These are phyloP conservation scores for Alternaria burnsii DNA, from an alignment of 2,329 filamentous ascomycete species.

Conservation along the genomic window DNA sequence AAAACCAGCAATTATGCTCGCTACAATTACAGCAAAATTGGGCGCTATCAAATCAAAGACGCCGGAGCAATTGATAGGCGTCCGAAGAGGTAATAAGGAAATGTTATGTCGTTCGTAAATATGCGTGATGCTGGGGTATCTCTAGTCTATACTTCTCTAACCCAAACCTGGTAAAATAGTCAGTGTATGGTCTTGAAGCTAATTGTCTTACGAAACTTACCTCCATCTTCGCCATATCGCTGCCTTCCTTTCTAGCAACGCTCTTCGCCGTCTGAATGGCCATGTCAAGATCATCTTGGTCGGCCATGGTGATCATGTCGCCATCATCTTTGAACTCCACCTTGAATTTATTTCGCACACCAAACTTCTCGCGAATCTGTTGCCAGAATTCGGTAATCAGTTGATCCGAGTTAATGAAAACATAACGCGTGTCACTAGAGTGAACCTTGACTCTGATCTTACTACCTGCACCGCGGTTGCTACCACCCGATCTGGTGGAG, in stretches of 20 bases:
- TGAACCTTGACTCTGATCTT: slow-evolving; percentile 93
- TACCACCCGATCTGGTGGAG: slow-evolving; percentile 43
- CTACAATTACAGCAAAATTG: slow-evolving; percentile 42
- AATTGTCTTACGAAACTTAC: slow-evolving; percentile 63
- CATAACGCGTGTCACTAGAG: slow-evolving; percentile 84
- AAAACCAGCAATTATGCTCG: slow-evolving; percentile 36
- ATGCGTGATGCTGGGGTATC: slow-evolving; percentile 49
- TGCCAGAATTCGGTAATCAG: slow-evolving; percentile 81
- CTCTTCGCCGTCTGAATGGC: slow-evolving; percentile 75
- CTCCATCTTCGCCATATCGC: slow-evolving; percentile 93
- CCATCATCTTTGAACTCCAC: slow-evolving; percentile 89
- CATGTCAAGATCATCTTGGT: slow-evolving; percentile 96
- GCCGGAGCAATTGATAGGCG: slow-evolving; percentile 20
- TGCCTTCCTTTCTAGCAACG: slow-evolving; percentile 74
- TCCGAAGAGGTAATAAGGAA: slow-evolving; percentile 20
- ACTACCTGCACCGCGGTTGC: slow-evolving; percentile 66
- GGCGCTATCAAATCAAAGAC: slow-evolving; percentile 18
- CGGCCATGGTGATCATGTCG: slow-evolving; percentile 96
- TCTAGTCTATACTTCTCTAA: slow-evolving; percentile 54
- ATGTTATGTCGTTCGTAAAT: slow-evolving; percentile 27
- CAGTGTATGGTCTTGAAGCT: slow-evolving; percentile 20
- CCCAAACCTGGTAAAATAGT: slow-evolving; percentile 59
- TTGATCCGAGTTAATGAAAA: slow-evolving; percentile 79
- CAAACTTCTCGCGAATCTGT: slow-evolving; percentile 87
- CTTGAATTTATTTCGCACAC: slow-evolving; percentile 78